phyloP scores from a whole-genome alignment of 345 rosid genomes.

The Reutealis trisperma region DNA sequence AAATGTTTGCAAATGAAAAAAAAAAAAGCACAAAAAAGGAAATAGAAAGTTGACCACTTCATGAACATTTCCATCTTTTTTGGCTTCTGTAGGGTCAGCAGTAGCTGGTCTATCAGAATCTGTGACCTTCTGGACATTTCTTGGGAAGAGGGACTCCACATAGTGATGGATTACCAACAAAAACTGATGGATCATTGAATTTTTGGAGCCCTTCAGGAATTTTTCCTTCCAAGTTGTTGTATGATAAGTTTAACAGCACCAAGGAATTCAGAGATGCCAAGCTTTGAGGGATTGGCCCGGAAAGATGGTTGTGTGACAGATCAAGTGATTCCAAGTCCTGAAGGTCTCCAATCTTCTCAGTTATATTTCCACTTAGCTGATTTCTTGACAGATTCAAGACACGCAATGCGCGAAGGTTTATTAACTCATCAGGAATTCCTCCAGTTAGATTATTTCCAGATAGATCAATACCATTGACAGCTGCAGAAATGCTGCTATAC shows the following conservation, averaged over 20 bases:
- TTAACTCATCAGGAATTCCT: constrained; percentile 21
- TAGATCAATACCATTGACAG: constrained; percentile 11
- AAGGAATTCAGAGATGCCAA: constrained; percentile 19
- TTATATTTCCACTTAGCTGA: constrained; percentile 18
- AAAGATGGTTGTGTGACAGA: constrained; percentile 12
- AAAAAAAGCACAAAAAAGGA: neutral
- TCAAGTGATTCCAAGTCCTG: constrained; percentile 18
- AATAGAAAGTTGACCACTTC: neutral
- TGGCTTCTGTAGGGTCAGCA: neutral
- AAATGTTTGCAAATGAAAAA: neutral
- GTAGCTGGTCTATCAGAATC: neutral
- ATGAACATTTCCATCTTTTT: neutral
- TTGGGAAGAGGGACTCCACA: constrained; percentile 18
- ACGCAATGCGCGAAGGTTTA: neutral
- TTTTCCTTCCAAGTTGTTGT: constrained; percentile 30
- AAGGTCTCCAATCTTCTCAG: constrained; percentile 19
- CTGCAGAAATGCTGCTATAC: neutral
- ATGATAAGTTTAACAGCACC: constrained; percentile 29
- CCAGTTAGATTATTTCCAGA: constrained; percentile 21
- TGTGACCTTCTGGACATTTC: neutral
- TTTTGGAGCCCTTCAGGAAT: constrained; percentile 25
- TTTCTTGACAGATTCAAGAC: constrained; percentile 20
- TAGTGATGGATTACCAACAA: constrained; percentile 17
- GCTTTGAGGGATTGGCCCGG: constrained; percentile 6
- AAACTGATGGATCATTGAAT: constrained; percentile 25